Conservation (phyloP, 495 filamentous ascomycete species). For the Durotheca rogersii region DNA sequence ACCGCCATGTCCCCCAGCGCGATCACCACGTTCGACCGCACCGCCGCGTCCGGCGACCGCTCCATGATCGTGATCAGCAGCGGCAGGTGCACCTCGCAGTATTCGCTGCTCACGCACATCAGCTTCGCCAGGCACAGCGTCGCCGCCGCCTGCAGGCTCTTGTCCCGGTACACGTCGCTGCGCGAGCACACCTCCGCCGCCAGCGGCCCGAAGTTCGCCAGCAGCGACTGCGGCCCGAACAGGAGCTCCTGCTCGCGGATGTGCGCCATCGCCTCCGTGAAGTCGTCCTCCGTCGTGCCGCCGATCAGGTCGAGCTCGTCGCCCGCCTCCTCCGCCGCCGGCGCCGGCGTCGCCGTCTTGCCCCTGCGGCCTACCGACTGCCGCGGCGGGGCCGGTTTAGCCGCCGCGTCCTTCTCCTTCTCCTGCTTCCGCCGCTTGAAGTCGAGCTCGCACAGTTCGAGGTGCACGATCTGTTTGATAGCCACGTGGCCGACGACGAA, state of each 20-base stretch:
- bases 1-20: conserved; percentile 98
- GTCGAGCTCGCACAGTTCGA: conserved; percentile 95
- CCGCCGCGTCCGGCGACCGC: conserved; percentile 82
- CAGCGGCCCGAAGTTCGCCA: conserved; percentile 86
- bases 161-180: conserved; percentile 84
- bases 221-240: conserved; percentile 79
- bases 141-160: conserved; percentile 84
- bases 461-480: conserved; percentile 98
- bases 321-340: conserved; percentile 53
- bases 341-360: conserved; percentile 38
- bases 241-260: conserved; percentile 93
- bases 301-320: conserved; percentile 96
- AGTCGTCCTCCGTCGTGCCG: conserved; percentile 97
- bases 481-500: conserved; percentile 96
- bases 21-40: conserved; percentile 92
- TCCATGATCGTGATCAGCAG: conserved; percentile 98
- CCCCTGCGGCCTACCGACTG: conserved; percentile 50
- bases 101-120: conserved; percentile 94
- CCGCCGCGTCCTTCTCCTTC: conserved; percentile 72
- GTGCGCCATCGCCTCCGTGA: conserved; percentile 91
- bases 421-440: conserved; percentile 96
- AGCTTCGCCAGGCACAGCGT: conserved; percentile 97
- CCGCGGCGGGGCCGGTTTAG: conserved; percentile 39
- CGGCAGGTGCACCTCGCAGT: conserved; percentile 89
- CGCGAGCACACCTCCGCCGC: conserved; percentile 92